Percentiles rank a stretch among this genome's conserved stretches.
phyloP scores from a whole-genome alignment of 140 eudicot genomes.

The Ambrosia hybrid region DNA sequence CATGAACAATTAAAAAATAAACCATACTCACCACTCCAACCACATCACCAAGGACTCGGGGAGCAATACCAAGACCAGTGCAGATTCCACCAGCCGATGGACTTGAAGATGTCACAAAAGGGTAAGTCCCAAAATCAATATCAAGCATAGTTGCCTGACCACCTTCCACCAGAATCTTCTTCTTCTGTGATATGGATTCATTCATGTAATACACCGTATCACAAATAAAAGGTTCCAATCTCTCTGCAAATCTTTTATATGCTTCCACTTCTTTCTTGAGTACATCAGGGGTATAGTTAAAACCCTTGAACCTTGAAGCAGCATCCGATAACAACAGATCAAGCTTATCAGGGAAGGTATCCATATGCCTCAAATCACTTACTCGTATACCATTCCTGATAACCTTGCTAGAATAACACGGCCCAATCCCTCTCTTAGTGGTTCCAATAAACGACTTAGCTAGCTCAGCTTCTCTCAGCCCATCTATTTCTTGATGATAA shows the following conservation, averaged over 20 bases:
- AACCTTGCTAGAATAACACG: slow-evolving; percentile 89
- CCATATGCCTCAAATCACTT: slow-evolving; percentile 95
- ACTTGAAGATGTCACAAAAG: slow-evolving; percentile 93
- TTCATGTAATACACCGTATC: slow-evolving; percentile 89
- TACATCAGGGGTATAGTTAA: slow-evolving; percentile 64
- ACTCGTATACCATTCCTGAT: slow-evolving; percentile 89
- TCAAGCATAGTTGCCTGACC: slow-evolving; percentile 99
- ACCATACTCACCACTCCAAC: slow-evolving; percentile 82
- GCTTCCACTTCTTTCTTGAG: slow-evolving; percentile 83
- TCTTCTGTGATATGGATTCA: slow-evolving; percentile 63
- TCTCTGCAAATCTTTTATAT: slow-evolving; percentile 83
- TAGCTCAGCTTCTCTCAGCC: slow-evolving; percentile 88
- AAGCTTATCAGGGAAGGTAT: slow-evolving; percentile 86
- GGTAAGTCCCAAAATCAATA: slow-evolving; percentile 96
- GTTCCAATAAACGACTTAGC: slow-evolving; percentile 94
- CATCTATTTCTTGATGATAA: slow-evolving; percentile 83
- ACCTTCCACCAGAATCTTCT: slow-evolving; percentile 93
- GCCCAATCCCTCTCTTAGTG: slow-evolving; percentile 96
- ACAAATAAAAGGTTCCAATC: slow-evolving; percentile 81
- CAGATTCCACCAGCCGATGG: slow-evolving; percentile 99
- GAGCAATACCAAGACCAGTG: slow-evolving; percentile 96
- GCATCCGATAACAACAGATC: slow-evolving; percentile 83
- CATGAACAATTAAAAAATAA: background rate
- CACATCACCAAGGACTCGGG: slow-evolving; percentile 82
- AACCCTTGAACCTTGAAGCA: slow-evolving; percentile 85